Evolutionary conservation across 768 basidiomycete genomes (phyloP), one percentile per base, ranked within the genome.

Genomic region (Tulasnella sp.): DNA sequence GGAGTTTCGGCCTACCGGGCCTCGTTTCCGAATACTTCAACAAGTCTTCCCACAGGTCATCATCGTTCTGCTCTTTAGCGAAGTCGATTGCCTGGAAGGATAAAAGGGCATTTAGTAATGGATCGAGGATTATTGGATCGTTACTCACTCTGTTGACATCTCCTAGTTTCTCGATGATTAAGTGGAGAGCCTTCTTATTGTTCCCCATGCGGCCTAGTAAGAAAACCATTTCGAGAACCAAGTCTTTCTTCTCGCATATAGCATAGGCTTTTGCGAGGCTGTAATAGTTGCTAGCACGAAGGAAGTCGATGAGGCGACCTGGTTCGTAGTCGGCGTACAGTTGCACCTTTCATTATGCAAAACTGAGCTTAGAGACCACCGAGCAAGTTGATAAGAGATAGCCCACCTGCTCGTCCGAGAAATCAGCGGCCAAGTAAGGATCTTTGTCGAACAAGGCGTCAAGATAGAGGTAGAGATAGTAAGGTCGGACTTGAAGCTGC

Each of bases 11-110:
- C 90, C 79, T 78, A 96, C 96, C 87, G 54, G 98, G 98, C 80
- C 96, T 89, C 16, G 94, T 97, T 85, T 99, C 98, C 0, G 97
- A 97, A 83, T 99, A 99, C 81, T 89, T 92, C 40, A 99, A 87
- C 12, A 99, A 89, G 84, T 99, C 97, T 83, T 99, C 97, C 98
- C 97, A 99, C 0, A 99, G 90, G 85, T 99, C 98, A 81, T 96
- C 93, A 82, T 99, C 98, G 77, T 92, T 93, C 85, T 98, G 97
- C 85, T 98, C 96, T 84, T 97, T 97, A 2, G 97, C 97, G 82
- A 99, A 99, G 80, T 98, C 97, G 83, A 99, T 99, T 3, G 97
- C 96, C 95, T 96, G 28, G 20, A 3, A 75, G 22, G 42, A 80
- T 5, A 82, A 76, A 69, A 31, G 14, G 0, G 18, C 46, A 14